A percentile compares a stretch with the other conserved stretches of the same genome.
These are phyloP conservation scores for Suhomyces coccinellae DNA, from an alignment of 1,139 yeast species.

Conservation along the genomic window DNA sequence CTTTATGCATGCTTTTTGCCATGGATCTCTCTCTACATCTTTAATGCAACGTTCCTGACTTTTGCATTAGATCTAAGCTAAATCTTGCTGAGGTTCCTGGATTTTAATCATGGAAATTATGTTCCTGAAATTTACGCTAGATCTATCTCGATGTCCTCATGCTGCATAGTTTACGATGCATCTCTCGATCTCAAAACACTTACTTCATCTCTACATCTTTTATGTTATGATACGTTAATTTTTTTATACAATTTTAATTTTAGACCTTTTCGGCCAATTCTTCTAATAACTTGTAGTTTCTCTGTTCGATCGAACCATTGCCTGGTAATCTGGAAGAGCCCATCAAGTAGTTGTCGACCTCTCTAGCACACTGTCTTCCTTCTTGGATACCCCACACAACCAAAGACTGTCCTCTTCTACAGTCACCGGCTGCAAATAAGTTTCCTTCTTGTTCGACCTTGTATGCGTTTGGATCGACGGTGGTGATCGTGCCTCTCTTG, in stretches of 20 bases:
- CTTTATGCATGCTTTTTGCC: too few relatives aligned
- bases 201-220: not conserved
- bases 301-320: constrained; percentile 85
- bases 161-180: too few relatives aligned
- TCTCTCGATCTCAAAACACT: too few relatives aligned
- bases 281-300: constrained; percentile 72
- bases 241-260: not conserved
- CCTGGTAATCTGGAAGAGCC: constrained; percentile 86
- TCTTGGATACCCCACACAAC: constrained; percentile 99
- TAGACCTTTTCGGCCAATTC: constrained; percentile 66
- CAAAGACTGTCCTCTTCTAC: constrained; percentile 97
- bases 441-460: constrained; percentile 63
- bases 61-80: not conserved
- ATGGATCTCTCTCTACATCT: too few relatives aligned
- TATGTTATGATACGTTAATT: not conserved
- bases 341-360: constrained; percentile 79
- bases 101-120: too few relatives aligned
- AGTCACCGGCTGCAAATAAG: constrained; percentile 94
- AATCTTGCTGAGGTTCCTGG: too few relatives aligned
- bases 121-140: too few relatives aligned
- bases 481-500: constrained; percentile 82
- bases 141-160: too few relatives aligned
- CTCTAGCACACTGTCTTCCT: constrained; percentile 97
- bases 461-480: constrained; percentile 68
- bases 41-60: too few relatives aligned